A percentile compares a stretch with the other conserved stretches of the same genome.
Evolutionary conservation across 2,329 filamentous ascomycete genomes (phyloP).

Genomic region (Fusarium palustre): DNA sequence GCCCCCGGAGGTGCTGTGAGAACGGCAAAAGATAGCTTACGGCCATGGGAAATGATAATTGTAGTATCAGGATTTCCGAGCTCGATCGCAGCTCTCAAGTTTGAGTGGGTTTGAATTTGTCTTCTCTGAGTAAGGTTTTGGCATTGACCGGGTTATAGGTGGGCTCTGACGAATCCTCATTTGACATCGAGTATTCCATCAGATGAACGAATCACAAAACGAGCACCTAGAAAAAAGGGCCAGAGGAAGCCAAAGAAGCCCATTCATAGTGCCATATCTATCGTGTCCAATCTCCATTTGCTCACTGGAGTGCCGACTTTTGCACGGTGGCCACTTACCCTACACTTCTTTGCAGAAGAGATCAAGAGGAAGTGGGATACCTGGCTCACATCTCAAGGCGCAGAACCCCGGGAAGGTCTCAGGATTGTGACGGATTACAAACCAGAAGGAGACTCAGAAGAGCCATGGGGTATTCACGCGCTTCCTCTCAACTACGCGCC

Average conservation of each 20-base stretch:
- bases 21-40: conserved; percentile 74
- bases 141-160: conserved; percentile 63
- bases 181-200: conserved; percentile 80
- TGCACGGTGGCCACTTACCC: conserved; percentile 80
- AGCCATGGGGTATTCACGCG: conserved; percentile 63
- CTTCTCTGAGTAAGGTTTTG: not conserved
- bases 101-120: conserved; percentile 73
- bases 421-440: conserved; percentile 68
- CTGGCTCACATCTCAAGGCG: conserved; percentile 64
- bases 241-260: conserved; percentile 69
- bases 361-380: conserved; percentile 76
- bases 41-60: conserved; percentile 92
- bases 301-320: conserved; percentile 85
- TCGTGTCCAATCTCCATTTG: conserved; percentile 83
- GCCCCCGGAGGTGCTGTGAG: conserved; percentile 82
- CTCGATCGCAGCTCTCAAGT: conserved; percentile 88
- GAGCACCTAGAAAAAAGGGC: conserved; percentile 61
- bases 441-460: conserved; percentile 32
- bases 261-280: conserved; percentile 70
- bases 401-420: conserved; percentile 61
- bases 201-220: conserved; percentile 67
- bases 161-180: conserved; percentile 91
- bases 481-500: conserved; percentile 67
- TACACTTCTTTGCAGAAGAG: conserved; percentile 82
- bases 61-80: conserved; percentile 91